Percentiles rank a stretch among this genome's conserved stretches.
Conservation (phyloP, 2,329 filamentous ascomycete genomes). For the Cercospora sp. region DNA sequence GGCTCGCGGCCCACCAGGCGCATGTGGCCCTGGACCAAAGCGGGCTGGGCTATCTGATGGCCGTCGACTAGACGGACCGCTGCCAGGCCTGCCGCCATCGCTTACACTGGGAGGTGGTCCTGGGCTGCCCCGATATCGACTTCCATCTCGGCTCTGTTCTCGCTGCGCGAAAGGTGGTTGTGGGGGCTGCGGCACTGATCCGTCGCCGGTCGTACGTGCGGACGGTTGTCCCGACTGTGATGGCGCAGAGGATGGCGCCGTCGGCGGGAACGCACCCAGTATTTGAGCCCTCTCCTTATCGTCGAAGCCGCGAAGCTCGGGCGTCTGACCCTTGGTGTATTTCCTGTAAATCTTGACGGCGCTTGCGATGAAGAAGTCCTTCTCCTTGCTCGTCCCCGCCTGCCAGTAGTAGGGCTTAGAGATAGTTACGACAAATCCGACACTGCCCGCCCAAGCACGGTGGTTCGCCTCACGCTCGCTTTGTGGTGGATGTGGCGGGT, state of each 20-base stretch:
- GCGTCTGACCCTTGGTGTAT: conserved; percentile 84
- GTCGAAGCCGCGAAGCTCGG: conserved; percentile 81
- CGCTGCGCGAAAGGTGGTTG: conserved; percentile 39
- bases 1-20: conserved; percentile 29
- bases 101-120: conserved; percentile 36
- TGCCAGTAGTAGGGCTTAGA: conserved; percentile 98
- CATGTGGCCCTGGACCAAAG: conserved; percentile 16
- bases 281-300: conserved; percentile 75
- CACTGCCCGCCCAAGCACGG: conserved; percentile 75
- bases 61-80: conserved; percentile 23
- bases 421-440: conserved; percentile 84
- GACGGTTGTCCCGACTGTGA: conserved; percentile 12
- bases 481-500: conserved; percentile 44
- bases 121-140: conserved; percentile 35
- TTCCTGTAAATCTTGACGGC: conserved; percentile 95
- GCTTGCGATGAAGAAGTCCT: conserved; percentile 97
- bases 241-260: conserved; percentile 19
- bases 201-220: conserved; percentile 16
- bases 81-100: conserved; percentile 24
- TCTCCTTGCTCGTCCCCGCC: conserved; percentile 89
- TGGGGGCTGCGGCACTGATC: conserved; percentile 28
- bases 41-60: conserved; percentile 30
- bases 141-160: conserved; percentile 35
- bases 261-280: conserved; percentile 50
- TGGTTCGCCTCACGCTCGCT: conserved; percentile 62